Percentiles rank a stretch among this genome's conserved stretches.
Conservation (phyloP, 768 basidiomycete genomes). For the Pholiota microspora region DNA sequence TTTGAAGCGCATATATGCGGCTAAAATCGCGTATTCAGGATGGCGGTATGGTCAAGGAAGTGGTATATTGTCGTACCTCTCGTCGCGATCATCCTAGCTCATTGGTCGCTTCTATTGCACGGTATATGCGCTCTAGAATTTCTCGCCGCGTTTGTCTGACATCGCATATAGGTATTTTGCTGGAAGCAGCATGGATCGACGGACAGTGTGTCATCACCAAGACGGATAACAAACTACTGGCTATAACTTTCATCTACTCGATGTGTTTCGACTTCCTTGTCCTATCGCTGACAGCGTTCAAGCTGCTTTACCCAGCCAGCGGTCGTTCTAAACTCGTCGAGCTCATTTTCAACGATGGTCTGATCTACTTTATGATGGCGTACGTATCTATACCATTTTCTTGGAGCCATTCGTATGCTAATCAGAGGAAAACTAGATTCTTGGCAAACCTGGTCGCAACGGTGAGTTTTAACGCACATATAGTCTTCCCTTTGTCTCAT, state of each 20-base stretch:
- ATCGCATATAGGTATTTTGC: conserved; percentile 44
- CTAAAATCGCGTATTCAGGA: conserved; percentile 32
- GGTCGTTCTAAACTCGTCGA: conserved; percentile 55
- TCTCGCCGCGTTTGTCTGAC: not conserved
- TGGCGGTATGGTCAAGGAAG: conserved; percentile 68
- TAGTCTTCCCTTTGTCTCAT: not conserved
- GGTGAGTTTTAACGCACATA: conserved; percentile 32
- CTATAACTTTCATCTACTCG: conserved; percentile 68
- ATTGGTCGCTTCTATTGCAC: conserved; percentile 71
- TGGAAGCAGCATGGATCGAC: conserved; percentile 56
- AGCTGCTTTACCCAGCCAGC: conserved; percentile 45
- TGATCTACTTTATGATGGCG: conserved; percentile 74
- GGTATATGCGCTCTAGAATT: conserved; percentile 35
- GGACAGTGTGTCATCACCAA: conserved; percentile 55
- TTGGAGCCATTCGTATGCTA: not conserved
- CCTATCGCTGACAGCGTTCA: conserved; percentile 57
- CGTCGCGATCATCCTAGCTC: conserved; percentile 56
- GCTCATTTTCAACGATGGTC: conserved; percentile 69
- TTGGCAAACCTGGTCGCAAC: conserved; percentile 66
- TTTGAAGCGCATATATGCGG: conserved; percentile 11
- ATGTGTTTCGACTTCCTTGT: conserved; percentile 73
- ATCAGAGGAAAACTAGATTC: conserved; percentile 41
- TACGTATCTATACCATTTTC: conserved; percentile 31
- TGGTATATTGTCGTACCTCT: conserved; percentile 52
- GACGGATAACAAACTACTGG: conserved; percentile 59